Percentiles rank a stretch among this genome's conserved stretches.
These are phyloP conservation scores for Penicillium cataractarum DNA, from an alignment of 495 filamentous ascomycete species.

Conservation along the genomic window DNA sequence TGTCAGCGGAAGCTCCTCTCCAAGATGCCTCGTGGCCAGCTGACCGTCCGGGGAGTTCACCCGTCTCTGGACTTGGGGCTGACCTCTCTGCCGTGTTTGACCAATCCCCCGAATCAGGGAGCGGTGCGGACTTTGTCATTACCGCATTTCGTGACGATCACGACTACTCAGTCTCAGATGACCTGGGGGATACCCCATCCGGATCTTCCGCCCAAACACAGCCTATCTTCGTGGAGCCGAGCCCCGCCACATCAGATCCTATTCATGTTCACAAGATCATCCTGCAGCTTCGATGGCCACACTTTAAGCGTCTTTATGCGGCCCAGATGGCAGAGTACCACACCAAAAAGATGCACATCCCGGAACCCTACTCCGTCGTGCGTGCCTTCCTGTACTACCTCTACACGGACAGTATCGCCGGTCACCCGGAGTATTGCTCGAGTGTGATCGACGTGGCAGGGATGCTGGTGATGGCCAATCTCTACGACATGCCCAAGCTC, in stretches of 20 bases:
- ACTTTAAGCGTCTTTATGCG: slow-evolving; percentile 87
- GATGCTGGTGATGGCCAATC: slow-evolving; percentile 95
- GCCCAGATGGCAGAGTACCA: slow-evolving; percentile 97
- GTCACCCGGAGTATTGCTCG: slow-evolving; percentile 63
- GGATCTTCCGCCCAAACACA: slow-evolving; percentile 42
- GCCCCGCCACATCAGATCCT: slow-evolving; percentile 71
- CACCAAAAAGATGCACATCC: slow-evolving; percentile 94
- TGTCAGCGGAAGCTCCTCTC: slow-evolving; percentile 62
- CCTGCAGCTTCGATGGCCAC: slow-evolving; percentile 91
- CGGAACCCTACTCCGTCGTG: slow-evolving; percentile 92
- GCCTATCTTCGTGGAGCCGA: slow-evolving; percentile 63
- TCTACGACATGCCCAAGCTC: slow-evolving; percentile 93
- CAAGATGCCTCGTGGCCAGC: slow-evolving; percentile 56
- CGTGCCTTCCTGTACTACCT: slow-evolving; percentile 94
- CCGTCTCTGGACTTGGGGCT: slow-evolving; percentile 68
- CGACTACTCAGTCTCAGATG: slow-evolving; percentile 56
- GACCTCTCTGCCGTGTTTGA: slow-evolving; percentile 88
- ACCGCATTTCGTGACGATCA: slow-evolving; percentile 75
- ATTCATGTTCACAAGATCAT: slow-evolving; percentile 93
- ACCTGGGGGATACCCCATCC: slow-evolving; percentile 49
- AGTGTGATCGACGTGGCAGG: slow-evolving; percentile 86
- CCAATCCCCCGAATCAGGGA: slow-evolving; percentile 72
- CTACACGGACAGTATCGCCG: slow-evolving; percentile 90
- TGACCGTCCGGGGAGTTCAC: slow-evolving; percentile 49
- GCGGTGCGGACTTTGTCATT: slow-evolving; percentile 82